These are phyloP conservation scores for Schrenkiella parvula DNA, from an alignment of 345 rosid genomes.

Conservation along the genomic window DNA sequence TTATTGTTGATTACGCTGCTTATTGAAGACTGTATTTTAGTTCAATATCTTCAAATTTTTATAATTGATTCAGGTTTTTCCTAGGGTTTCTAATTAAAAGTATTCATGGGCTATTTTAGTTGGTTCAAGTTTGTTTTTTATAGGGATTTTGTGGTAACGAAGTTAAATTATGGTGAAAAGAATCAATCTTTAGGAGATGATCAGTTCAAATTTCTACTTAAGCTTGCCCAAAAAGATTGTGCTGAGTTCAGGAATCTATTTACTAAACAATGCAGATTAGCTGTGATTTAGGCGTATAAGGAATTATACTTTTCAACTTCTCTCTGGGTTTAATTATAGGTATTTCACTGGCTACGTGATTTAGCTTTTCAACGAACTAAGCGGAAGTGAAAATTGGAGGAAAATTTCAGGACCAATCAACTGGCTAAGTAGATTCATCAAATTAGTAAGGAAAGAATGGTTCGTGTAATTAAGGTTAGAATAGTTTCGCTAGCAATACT, in stretches of 20 bases:
- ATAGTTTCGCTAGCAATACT: not conserved
- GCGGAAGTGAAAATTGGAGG: not conserved
- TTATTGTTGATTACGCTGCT: slow-evolving; percentile 13
- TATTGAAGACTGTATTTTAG: not conserved
- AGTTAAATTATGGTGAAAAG: slow-evolving; percentile 20
- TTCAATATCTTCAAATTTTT: not conserved
- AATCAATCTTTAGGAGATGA: slow-evolving; percentile 2
- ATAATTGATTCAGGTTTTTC: slow-evolving; percentile 12
- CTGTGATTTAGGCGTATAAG: not conserved
- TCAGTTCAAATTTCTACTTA: slow-evolving; percentile 18
- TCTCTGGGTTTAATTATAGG: not conserved
- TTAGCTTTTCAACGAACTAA: not conserved
- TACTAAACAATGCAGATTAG: not conserved
- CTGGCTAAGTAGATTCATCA: not conserved
- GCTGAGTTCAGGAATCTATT: slow-evolving; percentile 14
- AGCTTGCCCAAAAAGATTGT: not conserved
- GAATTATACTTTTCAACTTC: not conserved
- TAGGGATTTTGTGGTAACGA: not conserved
- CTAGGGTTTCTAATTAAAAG: slow-evolving; percentile 23
- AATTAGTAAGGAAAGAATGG: not conserved
- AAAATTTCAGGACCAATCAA: not conserved
- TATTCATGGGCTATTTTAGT: not conserved
- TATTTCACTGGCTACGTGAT: not conserved
- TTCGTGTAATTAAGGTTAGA: slow-evolving; percentile 2
- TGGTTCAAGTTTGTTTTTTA: not conserved